Conservation (phyloP, 2,329 filamentous ascomycete genomes). For the Aspergillus sp. region DNA sequence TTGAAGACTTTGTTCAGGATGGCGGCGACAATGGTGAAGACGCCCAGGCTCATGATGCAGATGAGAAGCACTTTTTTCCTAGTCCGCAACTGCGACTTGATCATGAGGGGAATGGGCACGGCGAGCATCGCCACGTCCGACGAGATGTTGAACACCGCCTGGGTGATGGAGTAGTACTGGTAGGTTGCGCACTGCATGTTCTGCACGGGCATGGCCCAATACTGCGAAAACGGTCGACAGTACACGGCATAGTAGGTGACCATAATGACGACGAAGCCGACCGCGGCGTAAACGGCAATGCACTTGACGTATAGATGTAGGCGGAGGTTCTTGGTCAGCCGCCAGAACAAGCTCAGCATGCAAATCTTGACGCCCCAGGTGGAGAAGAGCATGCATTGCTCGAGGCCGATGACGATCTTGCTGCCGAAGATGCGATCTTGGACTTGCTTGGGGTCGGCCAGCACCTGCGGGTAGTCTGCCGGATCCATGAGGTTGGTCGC, state of each 20-base stretch:
- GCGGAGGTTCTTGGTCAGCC: constrained; percentile 41
- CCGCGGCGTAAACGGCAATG: constrained; percentile 41
- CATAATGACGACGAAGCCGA: constrained; percentile 49
- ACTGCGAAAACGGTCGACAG: constrained; percentile 49
- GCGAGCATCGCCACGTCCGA: constrained; percentile 39
- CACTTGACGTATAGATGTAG: constrained; percentile 38
- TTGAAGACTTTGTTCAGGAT: constrained; percentile 49
- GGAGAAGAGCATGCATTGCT: constrained; percentile 49
- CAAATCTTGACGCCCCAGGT: constrained; percentile 53
- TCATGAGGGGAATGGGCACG: constrained; percentile 37
- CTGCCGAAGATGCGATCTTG: constrained; percentile 44
- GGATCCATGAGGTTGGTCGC: constrained; percentile 40
- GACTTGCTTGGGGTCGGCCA: constrained; percentile 39
- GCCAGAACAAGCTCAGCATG: constrained; percentile 49
- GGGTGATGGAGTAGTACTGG: constrained; percentile 40
- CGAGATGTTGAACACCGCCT: constrained; percentile 46
- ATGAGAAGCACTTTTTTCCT: constrained; percentile 34
- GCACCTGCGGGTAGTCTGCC: constrained; percentile 28
- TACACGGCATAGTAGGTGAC: constrained; percentile 49
- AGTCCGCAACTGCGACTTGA: constrained; percentile 32
- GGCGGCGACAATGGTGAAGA: constrained; percentile 44
- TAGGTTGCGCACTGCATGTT: constrained; percentile 42
- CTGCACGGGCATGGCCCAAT: constrained; percentile 48
- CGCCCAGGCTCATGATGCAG: constrained; percentile 37
- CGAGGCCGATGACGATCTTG: constrained; percentile 49